Base-by-base conservation (phyloP, 305 asterid genomes). In the Fraxinus paxiana region DNA sequence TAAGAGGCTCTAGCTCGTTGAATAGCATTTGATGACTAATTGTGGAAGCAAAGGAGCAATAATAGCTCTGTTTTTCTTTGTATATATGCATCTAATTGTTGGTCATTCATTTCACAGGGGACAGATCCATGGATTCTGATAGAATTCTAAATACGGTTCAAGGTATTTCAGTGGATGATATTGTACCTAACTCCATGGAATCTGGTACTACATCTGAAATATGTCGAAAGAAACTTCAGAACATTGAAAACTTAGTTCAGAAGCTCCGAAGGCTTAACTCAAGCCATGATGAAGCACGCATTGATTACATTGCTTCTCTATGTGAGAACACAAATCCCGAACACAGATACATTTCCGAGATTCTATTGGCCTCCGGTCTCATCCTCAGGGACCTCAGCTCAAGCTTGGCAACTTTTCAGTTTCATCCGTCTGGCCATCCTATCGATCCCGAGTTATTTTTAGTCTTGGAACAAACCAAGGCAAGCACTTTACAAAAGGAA, bases 391-490 rank as follows among this genome's bases (percentile, higher is more conserved):
- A 92, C 82, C 92, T 95, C 6, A 88, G 91, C 54, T 87, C 96
- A 13, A 89, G 86, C 90, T 87, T 90, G 31, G 81, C 87, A 54
- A 87, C 86, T 77, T 92, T 96, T 87, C 95, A 92, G 85, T 92
- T 92, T 80, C 98, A 96, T 74, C 90, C 88, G 1, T 92, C 99
- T 0, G 97, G 99, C 31, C 84, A 89, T 77, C 97, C 98, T 0
- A 91, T 94, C 87, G 94, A 96, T 84, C 99, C 98, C 0, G 97
- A 96, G 85, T 69, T 96, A 75, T 96, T 92, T 80, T 83, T 90
- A 18, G 98, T 96, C 65, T 84, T 96, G 97, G 99, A 96, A 86
- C 98, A 94, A 83, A 96, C 98, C 22, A 94, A 90, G 71, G 85
- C 91, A 22, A 86, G 90, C 85, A 79, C 89, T 81, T 85, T 75